These are phyloP conservation scores for rapeseed (Brassica napus) DNA, from an alignment of 345 rosid species.

Conservation along the genomic window Da-Ae NC_063445.1:29835501-29836000, in stretches of 20 bases:
- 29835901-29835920: constrained; percentile 20
- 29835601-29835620: constrained; percentile 71
- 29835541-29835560: constrained; percentile 47
- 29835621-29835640: constrained; percentile 82
- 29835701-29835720: constrained; percentile 86
- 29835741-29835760: constrained; percentile 49
- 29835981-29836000: constrained; percentile 4
- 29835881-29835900: background rate
- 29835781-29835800: background rate
- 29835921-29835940: constrained; percentile 24
- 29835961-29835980: constrained; percentile 6
- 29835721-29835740: constrained; percentile 53
- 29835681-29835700: constrained; percentile 69
- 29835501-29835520: constrained; percentile 70
- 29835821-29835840: background rate
- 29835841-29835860: background rate
- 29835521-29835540: constrained; percentile 49
- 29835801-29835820: background rate
- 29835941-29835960: background rate
- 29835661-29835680: constrained; percentile 99
- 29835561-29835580: constrained; percentile 62
- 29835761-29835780: no score
- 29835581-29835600: constrained; percentile 71
- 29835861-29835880: background rate
- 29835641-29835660: constrained; percentile 71